Evolutionary conservation across 2,329 filamentous ascomycete species (phyloP), one percentile per base, ranked within the genome.

Genomic region (Arthrobotrys sphaeroides): DNA sequence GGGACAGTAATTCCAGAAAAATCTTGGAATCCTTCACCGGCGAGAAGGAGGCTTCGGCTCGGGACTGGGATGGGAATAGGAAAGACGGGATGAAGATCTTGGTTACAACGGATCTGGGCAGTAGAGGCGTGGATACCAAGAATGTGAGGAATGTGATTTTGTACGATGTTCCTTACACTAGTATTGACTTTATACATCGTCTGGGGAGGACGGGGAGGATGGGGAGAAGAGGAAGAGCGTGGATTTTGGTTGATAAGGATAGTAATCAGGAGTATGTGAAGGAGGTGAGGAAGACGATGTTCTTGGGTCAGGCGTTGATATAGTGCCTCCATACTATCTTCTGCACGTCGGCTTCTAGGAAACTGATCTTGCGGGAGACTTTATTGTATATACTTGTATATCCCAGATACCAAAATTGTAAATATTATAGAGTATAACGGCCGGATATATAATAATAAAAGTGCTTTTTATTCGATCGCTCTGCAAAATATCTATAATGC

Each of bases 81-180:
- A 45, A 81, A 20, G 82, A 84, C 82, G 38, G 85, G 89, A 68
- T 84, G 47, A 96, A 93, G 82, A 94, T 97, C 9, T 88, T 99
- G 40, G 94, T 99, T 2, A 95, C 93, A 10, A 99, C 95, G 0
- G 95, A 99, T 82, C 84, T 99, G 70, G 93, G 92, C 3, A 97
- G 93, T 4, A 86, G 95, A 78, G 95, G 95, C 77, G 97, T 99
- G 79, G 95, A 99, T 82, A 99, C 95, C 0, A 84, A 97, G 28
- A 91, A 92, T 16, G 94, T 98, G 16, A 88, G 92, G 69, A 92
- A 96, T 78, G 95, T 99, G 61, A 90, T 99, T 65, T 84, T 99
- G 24, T 98, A 97, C 82, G 93, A 99, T 81, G 94, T 99, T n/a
- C 95, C 95, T 3, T 94, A 98, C 81, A 96, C 92, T 0, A 96